Evolutionary conservation across 2,329 filamentous ascomycete genomes (phyloP), one percentile per base, ranked within the genome.

Genomic region (Aureobasidium lini): DNA sequence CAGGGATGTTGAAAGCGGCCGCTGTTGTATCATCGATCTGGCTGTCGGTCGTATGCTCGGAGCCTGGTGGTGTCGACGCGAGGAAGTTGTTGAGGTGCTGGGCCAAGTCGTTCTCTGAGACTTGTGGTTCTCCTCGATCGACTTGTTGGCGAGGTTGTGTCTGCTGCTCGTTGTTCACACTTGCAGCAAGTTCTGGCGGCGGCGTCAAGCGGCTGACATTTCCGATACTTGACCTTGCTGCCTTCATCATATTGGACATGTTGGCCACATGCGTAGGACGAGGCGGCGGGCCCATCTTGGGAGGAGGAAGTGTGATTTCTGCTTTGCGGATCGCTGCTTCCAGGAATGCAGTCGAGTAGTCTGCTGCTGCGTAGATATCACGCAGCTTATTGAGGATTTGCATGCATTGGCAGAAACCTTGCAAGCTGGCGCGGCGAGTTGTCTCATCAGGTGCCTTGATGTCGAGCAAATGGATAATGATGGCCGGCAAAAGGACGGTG

Each of bases 291-390:
- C 48, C 39, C 49, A 52, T 57, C 39, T 60, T 53, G 31, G 61
- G 34, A 11, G 69, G 68, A 2, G 81, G 82, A 40, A 90, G 78
- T 59, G 89, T 85, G 63, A 94, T 91, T 60, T 89, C 85, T 8
- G 90, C 90, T 76, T 95, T 95, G 63, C 89, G 86, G 63, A 96
- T 88, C 0, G 91, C 90, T 1, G 91, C 90, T 70, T 95, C 90
- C n/a, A 96, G 80, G 76, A 96, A 96, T 2, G 89, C 89, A 0
- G 89, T 93, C n/a, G 90, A 91, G 67, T 94, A 96, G 72, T 96
- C 92, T n/a, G 93, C 93, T 0, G 92, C 91, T 0, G 91, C 86
- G 68, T 97, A 96, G 32, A 91, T 89, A 68, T 96, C 90, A 39
- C 91, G 85, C 16, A 97, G 80, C 63, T 87, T 87, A 70, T 91